phyloP scores from a whole-genome alignment of 805 yeast genomes.

The Saturnispora halmiae region DNA sequence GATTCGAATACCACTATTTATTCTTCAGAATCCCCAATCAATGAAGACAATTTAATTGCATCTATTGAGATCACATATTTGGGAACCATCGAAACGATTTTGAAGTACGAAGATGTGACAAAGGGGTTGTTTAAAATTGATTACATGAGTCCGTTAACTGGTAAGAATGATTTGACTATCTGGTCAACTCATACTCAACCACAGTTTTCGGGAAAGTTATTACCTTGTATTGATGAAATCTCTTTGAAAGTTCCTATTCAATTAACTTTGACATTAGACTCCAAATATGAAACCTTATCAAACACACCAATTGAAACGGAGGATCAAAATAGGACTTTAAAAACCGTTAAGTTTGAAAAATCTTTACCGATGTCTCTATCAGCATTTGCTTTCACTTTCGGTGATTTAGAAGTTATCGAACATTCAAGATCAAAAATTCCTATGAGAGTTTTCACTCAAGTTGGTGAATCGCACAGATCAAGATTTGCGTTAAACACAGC shows the following conservation, averaged over 20 bases:
- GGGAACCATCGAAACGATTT: constrained; percentile 43
- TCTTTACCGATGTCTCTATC: constrained; percentile 58
- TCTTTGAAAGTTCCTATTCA: constrained; percentile 42
- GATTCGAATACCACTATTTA: constrained; percentile 30
- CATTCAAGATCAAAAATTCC: constrained; percentile 31
- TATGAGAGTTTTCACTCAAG: constrained; percentile 45
- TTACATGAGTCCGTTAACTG: constrained; percentile 42
- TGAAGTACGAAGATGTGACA: constrained; percentile 48
- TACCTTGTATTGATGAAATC: constrained; percentile 66
- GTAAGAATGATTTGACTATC: constrained; percentile 41
- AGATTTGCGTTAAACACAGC: constrained; percentile 43
- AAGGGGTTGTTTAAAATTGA: constrained; percentile 62
- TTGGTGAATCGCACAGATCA: constrained; percentile 41
- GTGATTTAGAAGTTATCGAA: constrained; percentile 52
- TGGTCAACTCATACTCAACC: constrained; percentile 72
- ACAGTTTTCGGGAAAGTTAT: constrained; percentile 47
- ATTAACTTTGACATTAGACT: constrained; percentile 39
- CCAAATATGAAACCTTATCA: constrained; percentile 42
- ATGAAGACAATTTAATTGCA: too few relatives aligned
- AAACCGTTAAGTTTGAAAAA: constrained; percentile 36
- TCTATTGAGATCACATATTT: constrained; percentile 32
- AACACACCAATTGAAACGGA: constrained; percentile 33
- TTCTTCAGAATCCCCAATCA: constrained; percentile 8
- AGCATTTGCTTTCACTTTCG: constrained; percentile 58
- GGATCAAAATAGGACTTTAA: constrained; percentile 16